Evolutionary conservation across 2,329 filamentous ascomycete genomes (phyloP).

Genomic region (Metarhizium anisopliae): DNA sequence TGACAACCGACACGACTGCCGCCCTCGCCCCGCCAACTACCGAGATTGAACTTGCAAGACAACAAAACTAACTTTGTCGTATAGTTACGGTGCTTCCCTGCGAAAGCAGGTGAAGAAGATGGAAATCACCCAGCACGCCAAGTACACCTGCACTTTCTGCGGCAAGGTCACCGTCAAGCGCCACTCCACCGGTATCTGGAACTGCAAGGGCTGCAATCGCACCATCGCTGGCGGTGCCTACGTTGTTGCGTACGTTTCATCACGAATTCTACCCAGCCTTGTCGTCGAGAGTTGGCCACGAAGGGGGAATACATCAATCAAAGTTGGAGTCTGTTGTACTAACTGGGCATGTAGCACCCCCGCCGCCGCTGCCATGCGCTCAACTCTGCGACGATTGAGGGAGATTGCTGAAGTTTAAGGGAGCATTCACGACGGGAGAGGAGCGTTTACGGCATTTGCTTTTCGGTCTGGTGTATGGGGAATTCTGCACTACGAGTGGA

Average conservation of each 20-base stretch:
- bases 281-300: background rate
- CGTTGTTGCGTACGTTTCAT: slow-evolving; percentile 78
- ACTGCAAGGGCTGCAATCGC: slow-evolving; percentile 94
- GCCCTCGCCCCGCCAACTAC: background rate
- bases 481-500: slow-evolving; percentile 33
- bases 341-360: slow-evolving; percentile 58
- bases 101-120: slow-evolving; percentile 98
- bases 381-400: slow-evolving; percentile 91
- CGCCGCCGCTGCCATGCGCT: slow-evolving; percentile 87
- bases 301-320: background rate
- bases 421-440: slow-evolving; percentile 21
- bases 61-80: background rate
- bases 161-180: slow-evolving; percentile 93
- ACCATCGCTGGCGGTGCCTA: slow-evolving; percentile 69
- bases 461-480: slow-evolving; percentile 38
- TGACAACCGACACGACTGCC: background rate
- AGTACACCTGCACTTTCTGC: slow-evolving; percentile 97
- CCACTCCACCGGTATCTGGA: slow-evolving; percentile 89
- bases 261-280: background rate
- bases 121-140: slow-evolving; percentile 98
- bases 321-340: background rate
- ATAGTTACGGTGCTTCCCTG: slow-evolving; percentile 95
- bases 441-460: slow-evolving; percentile 31
- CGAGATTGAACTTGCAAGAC: background rate
- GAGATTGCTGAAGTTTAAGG: slow-evolving; percentile 92